Evolutionary conservation across 345 rosid species (phyloP).

Genomic region (Camelina neglecta): DNA sequence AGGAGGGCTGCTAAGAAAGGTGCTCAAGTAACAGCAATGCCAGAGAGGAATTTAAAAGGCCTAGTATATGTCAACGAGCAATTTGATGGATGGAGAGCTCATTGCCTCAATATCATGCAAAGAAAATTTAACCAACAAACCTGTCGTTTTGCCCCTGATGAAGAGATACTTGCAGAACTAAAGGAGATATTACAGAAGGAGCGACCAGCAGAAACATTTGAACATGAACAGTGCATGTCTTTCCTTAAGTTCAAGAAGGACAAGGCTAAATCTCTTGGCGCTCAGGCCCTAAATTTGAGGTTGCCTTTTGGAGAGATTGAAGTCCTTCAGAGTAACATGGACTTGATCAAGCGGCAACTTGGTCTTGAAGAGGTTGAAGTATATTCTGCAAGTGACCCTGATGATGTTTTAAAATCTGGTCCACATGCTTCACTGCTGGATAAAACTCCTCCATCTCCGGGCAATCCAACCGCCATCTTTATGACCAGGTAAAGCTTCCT

Average conservation of each 20-base stretch:
- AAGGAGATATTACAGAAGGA: slow-evolving; percentile 58
- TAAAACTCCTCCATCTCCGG: slow-evolving; percentile 85
- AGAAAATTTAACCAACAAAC: slow-evolving; percentile 56
- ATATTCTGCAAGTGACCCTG: slow-evolving; percentile 54
- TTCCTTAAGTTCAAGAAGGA: slow-evolving; percentile 90
- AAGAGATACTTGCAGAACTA: slow-evolving; percentile 68
- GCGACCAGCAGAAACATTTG: no score
- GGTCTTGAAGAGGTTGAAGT: slow-evolving; percentile 71
- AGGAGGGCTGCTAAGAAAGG: slow-evolving; percentile 78
- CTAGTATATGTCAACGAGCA: slow-evolving; percentile 80
- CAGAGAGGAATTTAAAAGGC: slow-evolving; percentile 61
- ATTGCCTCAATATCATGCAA: slow-evolving; percentile 73
- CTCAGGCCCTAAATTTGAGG: slow-evolving; percentile 75
- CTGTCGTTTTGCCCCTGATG: slow-evolving; percentile 63
- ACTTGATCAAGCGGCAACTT: slow-evolving; percentile 78
- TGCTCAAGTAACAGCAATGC: slow-evolving; percentile 52
- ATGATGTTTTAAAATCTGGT: slow-evolving; percentile 60
- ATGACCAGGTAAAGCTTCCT: slow-evolving; percentile 50
- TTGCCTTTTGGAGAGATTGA: slow-evolving; percentile 88
- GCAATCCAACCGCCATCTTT: slow-evolving; percentile 81
- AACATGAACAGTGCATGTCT: slow-evolving; percentile 57
- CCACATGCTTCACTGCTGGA: slow-evolving; percentile 53
- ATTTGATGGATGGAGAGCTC: slow-evolving; percentile 89
- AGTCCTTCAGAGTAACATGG: slow-evolving; percentile 74
- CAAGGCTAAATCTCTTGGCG: slow-evolving; percentile 69